Evolutionary conservation across 768 basidiomycete species (phyloP).

Genomic region (Mycena rosella): DNA sequence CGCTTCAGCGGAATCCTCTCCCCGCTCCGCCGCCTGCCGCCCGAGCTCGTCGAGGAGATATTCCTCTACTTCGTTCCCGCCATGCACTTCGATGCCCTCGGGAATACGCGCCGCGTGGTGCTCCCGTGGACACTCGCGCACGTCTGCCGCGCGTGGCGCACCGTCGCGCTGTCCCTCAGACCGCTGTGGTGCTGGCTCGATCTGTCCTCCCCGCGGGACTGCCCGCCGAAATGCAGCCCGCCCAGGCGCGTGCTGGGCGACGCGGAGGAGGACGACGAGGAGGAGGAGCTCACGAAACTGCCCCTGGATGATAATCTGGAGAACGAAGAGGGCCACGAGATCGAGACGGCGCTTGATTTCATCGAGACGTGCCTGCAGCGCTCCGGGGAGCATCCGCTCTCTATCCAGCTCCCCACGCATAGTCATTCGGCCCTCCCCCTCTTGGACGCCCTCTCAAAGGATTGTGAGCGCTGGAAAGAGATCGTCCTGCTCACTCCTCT

Average conservation of each 20-base stretch:
- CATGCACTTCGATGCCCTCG: background rate
- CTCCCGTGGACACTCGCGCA: constrained; percentile 17
- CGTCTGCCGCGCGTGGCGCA: constrained; percentile 15
- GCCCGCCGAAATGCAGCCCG: background rate
- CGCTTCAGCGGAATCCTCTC: constrained; percentile 4
- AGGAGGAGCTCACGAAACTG: background rate
- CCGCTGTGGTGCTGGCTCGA: constrained; percentile 14
- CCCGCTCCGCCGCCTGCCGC: constrained; percentile 3
- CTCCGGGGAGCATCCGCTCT: constrained; percentile 1
- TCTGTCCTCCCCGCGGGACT: background rate
- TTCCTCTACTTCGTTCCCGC: constrained; percentile 24
- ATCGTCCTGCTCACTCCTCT: background rate
- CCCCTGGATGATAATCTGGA: background rate
- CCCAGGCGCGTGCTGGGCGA: background rate
- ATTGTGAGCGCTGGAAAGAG: constrained; percentile 13
- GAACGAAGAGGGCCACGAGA: background rate
- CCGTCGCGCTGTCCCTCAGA: constrained; percentile 4
- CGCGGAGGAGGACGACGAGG: background rate
- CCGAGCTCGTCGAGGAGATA: constrained; percentile 21
- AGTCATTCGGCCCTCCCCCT: background rate
- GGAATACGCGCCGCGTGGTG: background rate
- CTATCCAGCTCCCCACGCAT: background rate
- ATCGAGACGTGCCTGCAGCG: constrained; percentile 6
- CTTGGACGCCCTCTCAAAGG: background rate
- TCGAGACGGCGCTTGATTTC: constrained; percentile 6